Evolutionary conservation across 2,329 filamentous ascomycete species (phyloP).

Genomic region (Helicocarpus griseus): DNA sequence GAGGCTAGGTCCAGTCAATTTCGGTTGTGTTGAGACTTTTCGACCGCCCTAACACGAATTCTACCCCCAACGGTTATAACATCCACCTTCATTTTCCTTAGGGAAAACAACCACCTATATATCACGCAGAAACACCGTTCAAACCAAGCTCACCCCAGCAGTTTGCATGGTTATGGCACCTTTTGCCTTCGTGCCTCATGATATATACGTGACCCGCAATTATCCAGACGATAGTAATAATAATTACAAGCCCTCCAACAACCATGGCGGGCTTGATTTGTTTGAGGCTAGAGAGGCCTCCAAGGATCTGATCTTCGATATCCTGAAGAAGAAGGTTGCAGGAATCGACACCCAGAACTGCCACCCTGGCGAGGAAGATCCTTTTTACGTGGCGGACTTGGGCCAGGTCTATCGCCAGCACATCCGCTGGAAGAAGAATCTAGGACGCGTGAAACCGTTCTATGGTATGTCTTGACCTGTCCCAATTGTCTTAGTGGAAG

Average conservation of each 20-base stretch:
- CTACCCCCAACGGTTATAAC: slow-evolving; percentile 13
- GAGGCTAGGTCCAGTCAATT: slow-evolving; percentile 88
- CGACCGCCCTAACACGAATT: slow-evolving; percentile 77
- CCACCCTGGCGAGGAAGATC: slow-evolving; percentile 87
- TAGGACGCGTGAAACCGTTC: slow-evolving; percentile 87
- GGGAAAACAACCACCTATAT: neutral
- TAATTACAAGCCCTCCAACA: slow-evolving; percentile 26
- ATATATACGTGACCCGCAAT: slow-evolving; percentile 29
- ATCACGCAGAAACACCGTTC: slow-evolving; percentile 8
- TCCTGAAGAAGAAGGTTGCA: slow-evolving; percentile 76
- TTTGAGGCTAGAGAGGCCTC: slow-evolving; percentile 40
- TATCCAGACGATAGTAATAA: slow-evolving; percentile 18
- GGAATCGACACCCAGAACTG: slow-evolving; percentile 79
- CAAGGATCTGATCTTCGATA: slow-evolving; percentile 76
- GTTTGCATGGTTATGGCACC: slow-evolving; percentile 58
- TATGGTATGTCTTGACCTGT: slow-evolving; percentile 56
- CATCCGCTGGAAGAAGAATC: slow-evolving; percentile 91
- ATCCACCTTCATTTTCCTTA: neutral
- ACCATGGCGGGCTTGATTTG: slow-evolving; percentile 37
- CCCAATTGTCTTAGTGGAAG: neutral
- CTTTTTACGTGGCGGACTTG: slow-evolving; percentile 96
- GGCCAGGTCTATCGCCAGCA: slow-evolving; percentile 99
- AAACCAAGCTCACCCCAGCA: slow-evolving; percentile 14
- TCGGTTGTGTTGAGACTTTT: slow-evolving; percentile 76
- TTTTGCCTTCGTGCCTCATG: slow-evolving; percentile 51